Conservation (phyloP, 2,329 filamentous ascomycete genomes). For the Fusarium anguioides region DNA sequence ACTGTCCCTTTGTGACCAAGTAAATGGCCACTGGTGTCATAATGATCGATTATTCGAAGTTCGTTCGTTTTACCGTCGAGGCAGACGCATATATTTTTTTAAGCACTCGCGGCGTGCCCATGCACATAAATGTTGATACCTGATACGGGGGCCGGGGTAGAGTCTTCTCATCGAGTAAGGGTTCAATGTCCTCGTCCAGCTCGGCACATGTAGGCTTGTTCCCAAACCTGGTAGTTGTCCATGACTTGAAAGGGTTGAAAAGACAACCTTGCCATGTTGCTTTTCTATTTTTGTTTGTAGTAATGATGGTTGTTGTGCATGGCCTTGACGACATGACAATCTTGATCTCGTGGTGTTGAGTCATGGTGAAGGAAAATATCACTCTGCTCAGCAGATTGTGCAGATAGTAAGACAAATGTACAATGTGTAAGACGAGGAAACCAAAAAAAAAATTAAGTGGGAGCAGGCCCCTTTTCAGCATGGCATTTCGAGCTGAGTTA, state of each 20-base stretch:
- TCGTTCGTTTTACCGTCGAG: neutral
- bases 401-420: neutral
- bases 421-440: neutral
- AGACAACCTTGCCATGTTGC: slow-evolving; percentile 22
- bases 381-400: slow-evolving; percentile 18
- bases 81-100: slow-evolving; percentile 49
- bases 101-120: slow-evolving; percentile 55
- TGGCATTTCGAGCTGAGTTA: neutral
- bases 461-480: slow-evolving; percentile 26
- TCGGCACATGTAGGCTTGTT: slow-evolving; percentile 1
- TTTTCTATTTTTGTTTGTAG: neutral
- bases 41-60: neutral
- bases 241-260: slow-evolving; percentile 28
- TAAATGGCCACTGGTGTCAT: neutral
- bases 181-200: slow-evolving; percentile 39
- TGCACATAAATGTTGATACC: slow-evolving; percentile 55
- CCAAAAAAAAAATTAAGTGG: neutral
- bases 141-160: slow-evolving; percentile 54
- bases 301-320: neutral
- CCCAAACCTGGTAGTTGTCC: slow-evolving; percentile 4
- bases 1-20: too few species aligned
- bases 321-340: slow-evolving; percentile 25
- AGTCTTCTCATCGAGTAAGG: slow-evolving; percentile 32
- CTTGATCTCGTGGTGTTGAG: slow-evolving; percentile 26
- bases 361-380: slow-evolving; percentile 16